Conservation (phyloP, 1,139 yeast species). For the Magnusiomyces paraingens region DNA sequence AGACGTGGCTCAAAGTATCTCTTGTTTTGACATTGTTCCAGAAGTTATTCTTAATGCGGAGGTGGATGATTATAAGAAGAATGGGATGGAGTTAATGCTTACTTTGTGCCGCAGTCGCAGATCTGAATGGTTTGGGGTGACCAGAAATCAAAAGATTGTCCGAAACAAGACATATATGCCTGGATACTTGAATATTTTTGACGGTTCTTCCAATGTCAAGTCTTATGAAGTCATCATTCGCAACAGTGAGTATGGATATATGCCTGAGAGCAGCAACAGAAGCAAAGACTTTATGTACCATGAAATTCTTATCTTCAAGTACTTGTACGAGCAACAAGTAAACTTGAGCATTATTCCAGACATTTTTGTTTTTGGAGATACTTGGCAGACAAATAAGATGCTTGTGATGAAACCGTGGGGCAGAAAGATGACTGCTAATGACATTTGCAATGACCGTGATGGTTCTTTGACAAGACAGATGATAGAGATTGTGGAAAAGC, state of each 20-base stretch:
- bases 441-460: not conserved
- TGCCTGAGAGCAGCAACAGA: constrained; percentile 3
- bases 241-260: constrained; percentile 14
- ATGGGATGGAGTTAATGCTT: not conserved
- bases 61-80: not conserved
- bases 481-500: not conserved
- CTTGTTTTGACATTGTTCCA: not conserved
- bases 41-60: not conserved
- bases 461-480: not conserved
- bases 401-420: constrained; percentile 15
- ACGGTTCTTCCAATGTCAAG: not conserved
- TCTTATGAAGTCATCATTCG: constrained; percentile 9
- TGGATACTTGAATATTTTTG: constrained; percentile 5
- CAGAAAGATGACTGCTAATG: constrained; percentile 7
- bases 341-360: constrained; percentile 7
- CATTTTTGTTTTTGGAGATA: constrained; percentile 12
- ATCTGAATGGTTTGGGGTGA: constrained; percentile 10
- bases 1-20: too few species aligned
- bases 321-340: not conserved
- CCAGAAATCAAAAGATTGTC: constrained; percentile 2
- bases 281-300: constrained; percentile 2
- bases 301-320: constrained; percentile 5
- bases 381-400: constrained; percentile 15
- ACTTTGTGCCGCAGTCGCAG: not conserved
- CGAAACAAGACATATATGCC: constrained; percentile 11